phyloP scores from a whole-genome alignment of 2,329 filamentous ascomycete genomes.

The Didymella exigua region DNA sequence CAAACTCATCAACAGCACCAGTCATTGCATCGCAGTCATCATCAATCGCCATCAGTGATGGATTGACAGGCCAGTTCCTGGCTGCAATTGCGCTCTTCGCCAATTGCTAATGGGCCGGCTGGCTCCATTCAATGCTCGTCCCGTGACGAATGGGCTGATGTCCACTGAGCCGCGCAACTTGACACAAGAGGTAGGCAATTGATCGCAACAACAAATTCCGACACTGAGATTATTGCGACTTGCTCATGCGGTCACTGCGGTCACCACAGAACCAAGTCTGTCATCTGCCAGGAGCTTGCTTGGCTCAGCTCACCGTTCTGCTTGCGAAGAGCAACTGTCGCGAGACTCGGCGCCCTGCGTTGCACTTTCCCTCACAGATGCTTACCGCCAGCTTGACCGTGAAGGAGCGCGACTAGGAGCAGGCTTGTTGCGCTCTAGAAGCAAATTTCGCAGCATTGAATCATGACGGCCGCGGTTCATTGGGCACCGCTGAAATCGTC shows the following conservation, averaged over 20 bases:
- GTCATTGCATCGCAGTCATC: neutral
- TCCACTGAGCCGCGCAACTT: slow-evolving; percentile 5
- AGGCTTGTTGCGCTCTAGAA: slow-evolving; percentile 17
- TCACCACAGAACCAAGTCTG: neutral
- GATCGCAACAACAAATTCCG: neutral
- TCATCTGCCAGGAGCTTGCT: neutral
- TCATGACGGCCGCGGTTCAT: slow-evolving; percentile 21
- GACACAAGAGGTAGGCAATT: slow-evolving; percentile 1
- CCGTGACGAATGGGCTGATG: slow-evolving; percentile 18
- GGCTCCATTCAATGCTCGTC: slow-evolving; percentile 8
- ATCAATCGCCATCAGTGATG: neutral
- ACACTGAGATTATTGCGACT: neutral
- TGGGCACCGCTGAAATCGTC: slow-evolving; percentile 15
- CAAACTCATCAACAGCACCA: slow-evolving; percentile 6
- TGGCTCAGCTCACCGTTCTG: neutral
- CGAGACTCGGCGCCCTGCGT: slow-evolving; percentile 14
- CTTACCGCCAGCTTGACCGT: slow-evolving; percentile 14
- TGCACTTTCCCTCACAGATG: slow-evolving; percentile 14
- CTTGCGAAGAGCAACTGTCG: slow-evolving; percentile 1
- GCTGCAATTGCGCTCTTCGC: slow-evolving; percentile 5
- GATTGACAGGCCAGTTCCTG: slow-evolving; percentile 3
- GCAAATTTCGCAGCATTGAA: slow-evolving; percentile 20
- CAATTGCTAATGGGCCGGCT: slow-evolving; percentile 11
- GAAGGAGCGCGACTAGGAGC: slow-evolving; percentile 14
- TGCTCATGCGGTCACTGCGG: neutral